phyloP scores from a whole-genome alignment of 345 rosid species.

The Excoecaria agallocha region DNA sequence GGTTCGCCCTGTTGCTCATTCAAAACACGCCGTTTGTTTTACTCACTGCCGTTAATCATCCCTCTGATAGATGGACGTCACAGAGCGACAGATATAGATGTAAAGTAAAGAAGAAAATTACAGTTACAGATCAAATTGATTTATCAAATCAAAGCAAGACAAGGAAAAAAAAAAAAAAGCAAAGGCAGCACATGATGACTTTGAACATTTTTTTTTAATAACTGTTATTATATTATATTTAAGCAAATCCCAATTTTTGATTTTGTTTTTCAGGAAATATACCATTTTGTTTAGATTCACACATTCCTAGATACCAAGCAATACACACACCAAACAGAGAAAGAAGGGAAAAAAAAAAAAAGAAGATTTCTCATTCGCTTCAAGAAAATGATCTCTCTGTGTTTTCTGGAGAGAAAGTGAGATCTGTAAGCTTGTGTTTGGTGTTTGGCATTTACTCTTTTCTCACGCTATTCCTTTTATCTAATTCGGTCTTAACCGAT shows the following conservation, averaged over 20 bases:
- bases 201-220: not conserved
- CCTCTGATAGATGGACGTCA: not conserved
- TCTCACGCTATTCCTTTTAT: conserved; percentile 1
- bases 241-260: too few species aligned
- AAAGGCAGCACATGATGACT: conserved; percentile 12
- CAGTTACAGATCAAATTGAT: not conserved
- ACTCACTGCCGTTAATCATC: too few species aligned
- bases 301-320: not conserved
- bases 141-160: conserved; percentile 21
- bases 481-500: not conserved
- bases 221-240: not conserved
- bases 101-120: not conserved
- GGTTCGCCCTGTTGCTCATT: too few species aligned
- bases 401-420: not conserved
- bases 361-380: not conserved
- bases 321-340: too few species aligned
- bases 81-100: not conserved
- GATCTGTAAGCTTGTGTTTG: not conserved
- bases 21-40: not conserved
- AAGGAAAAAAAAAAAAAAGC: conserved; percentile 11
- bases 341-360: not conserved
- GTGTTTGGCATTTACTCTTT: conserved; percentile 14
- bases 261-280: not conserved
- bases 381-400: conserved; percentile 8
- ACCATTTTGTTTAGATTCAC: conserved; percentile 10